Evolutionary conservation across 1,284 basidiomycete species (phyloP).

Genomic region (Fomitopsis palustris): DNA sequence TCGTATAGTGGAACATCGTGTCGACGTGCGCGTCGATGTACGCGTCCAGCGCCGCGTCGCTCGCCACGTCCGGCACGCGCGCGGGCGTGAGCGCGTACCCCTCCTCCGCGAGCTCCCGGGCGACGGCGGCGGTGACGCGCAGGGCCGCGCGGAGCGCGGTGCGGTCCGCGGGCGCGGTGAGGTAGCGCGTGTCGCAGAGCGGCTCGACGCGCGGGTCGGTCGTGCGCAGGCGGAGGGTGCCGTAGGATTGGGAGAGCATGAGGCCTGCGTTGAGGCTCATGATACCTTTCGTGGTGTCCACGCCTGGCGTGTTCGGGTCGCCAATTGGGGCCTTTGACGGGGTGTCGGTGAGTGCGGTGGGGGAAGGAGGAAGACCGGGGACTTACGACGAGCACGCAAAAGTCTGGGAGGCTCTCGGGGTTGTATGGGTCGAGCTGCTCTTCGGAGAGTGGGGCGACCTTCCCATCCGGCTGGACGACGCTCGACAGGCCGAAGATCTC

Average conservation of each 20-base stretch:
- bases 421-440: constrained; percentile 13
- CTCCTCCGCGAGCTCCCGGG: constrained; percentile 24
- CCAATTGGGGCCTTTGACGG: neutral
- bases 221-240: constrained; percentile 30
- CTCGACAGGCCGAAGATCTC: constrained; percentile 25
- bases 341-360: neutral
- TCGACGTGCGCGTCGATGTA: constrained; percentile 23
- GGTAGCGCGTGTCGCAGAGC: constrained; percentile 4
- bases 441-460: constrained; percentile 13
- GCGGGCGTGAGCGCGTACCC: constrained; percentile 30
- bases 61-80: constrained; percentile 24
- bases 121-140: constrained; percentile 21
- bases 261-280: constrained; percentile 26
- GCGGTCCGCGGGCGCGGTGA: constrained; percentile 23
- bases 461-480: constrained; percentile 19
- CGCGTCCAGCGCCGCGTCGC: constrained; percentile 24
- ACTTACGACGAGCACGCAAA: constrained; percentile 31
- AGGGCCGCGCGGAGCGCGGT: constrained; percentile 22
- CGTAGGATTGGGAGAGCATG: constrained; percentile 29
- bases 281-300: constrained; percentile 12
- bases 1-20: constrained; percentile 35
- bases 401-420: constrained; percentile 25
- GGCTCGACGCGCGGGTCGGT: constrained; percentile 25
- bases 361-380: neutral
- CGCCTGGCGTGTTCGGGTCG: neutral